phyloP scores from a whole-genome alignment of 2,329 filamentous ascomycete species.

The Clonostachys solani region DNA sequence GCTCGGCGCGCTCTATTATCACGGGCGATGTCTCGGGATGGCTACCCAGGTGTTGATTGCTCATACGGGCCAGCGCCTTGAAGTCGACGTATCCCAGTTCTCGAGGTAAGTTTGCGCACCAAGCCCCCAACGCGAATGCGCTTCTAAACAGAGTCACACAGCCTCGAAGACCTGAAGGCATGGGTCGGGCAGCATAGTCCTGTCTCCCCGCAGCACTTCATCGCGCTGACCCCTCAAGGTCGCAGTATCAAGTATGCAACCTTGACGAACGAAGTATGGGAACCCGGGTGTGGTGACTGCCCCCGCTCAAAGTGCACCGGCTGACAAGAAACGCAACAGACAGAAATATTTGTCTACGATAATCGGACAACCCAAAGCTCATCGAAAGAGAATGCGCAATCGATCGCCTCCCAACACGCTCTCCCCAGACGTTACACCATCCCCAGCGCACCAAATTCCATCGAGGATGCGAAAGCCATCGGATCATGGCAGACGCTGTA shows the following conservation, averaged over 20 bases:
- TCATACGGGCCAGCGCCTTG: slow-evolving; percentile 85
- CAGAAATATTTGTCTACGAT: slow-evolving; percentile 90
- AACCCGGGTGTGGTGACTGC: no score
- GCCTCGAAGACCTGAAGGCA: slow-evolving; percentile 78
- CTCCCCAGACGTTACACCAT: slow-evolving; percentile 50
- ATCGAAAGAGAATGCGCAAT: slow-evolving; percentile 30
- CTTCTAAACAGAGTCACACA: slow-evolving; percentile 26
- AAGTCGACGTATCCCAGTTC: slow-evolving; percentile 72
- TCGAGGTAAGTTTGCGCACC: slow-evolving; percentile 51
- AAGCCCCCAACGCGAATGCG: neutral
- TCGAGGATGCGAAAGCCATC: slow-evolving; percentile 74
- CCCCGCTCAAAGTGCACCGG: neutral
- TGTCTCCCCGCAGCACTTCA: slow-evolving; percentile 75
- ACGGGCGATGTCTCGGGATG: slow-evolving; percentile 62
- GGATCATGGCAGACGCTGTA: slow-evolving; percentile 88
- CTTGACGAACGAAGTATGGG: slow-evolving; percentile 68
- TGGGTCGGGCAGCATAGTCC: slow-evolving; percentile 74
- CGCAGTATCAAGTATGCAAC: slow-evolving; percentile 80
- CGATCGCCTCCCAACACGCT: slow-evolving; percentile 42
- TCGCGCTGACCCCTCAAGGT: slow-evolving; percentile 80
- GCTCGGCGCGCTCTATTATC: neutral
- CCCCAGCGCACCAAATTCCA: slow-evolving; percentile 74
- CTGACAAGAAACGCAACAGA: slow-evolving; percentile 42
- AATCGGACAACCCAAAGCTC: slow-evolving; percentile 60
- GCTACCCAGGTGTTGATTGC: slow-evolving; percentile 87